Percentiles rank a stretch among this genome's conserved stretches.
Conservation (phyloP, 441 rosid genomes). For the Mallotus japonicus region DNA sequence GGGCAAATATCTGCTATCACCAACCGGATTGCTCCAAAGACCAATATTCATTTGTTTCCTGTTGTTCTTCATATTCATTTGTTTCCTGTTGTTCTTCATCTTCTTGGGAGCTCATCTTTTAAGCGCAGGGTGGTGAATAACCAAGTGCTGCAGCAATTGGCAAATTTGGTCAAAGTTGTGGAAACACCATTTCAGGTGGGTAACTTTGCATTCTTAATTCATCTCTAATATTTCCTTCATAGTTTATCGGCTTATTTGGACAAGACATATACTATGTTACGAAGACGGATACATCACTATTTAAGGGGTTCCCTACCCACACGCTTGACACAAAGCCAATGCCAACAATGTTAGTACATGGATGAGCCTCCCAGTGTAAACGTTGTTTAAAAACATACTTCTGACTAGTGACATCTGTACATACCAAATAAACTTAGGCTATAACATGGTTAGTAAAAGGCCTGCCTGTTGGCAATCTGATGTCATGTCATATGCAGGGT, state of each 20-base stretch:
- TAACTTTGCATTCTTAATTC: constrained; percentile 15
- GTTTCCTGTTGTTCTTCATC: constrained; percentile 87
- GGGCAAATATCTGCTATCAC: constrained; percentile 61
- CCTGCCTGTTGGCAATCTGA: background rate
- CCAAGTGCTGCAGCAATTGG: constrained; percentile 74
- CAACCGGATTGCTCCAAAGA: constrained; percentile 63
- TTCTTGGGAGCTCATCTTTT: constrained; percentile 77
- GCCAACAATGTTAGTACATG: background rate
- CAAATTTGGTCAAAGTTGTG: constrained; percentile 68
- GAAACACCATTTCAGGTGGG: constrained; percentile 89
- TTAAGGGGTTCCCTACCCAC: no score
- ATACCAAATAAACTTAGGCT: constrained; percentile 10
- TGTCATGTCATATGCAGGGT: background rate
- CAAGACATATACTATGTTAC: background rate
- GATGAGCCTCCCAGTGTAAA: background rate
- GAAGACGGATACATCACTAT: no score
- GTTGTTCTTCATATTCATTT: constrained; percentile 88
- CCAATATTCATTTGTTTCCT: constrained; percentile 67
- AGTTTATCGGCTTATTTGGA: background rate
- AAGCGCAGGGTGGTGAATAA: constrained; percentile 67
- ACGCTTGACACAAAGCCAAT: no score
- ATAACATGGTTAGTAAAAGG: background rate
- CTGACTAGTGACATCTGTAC: background rate
- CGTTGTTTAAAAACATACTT: background rate
- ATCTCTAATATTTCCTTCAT: constrained; percentile 12